A percentile compares a stretch with the other conserved stretches of the same genome.
These are phyloP conservation scores for Cercospora sojina DNA, from an alignment of 2,329 filamentous ascomycete genomes.

Conservation along the genomic window DNA sequence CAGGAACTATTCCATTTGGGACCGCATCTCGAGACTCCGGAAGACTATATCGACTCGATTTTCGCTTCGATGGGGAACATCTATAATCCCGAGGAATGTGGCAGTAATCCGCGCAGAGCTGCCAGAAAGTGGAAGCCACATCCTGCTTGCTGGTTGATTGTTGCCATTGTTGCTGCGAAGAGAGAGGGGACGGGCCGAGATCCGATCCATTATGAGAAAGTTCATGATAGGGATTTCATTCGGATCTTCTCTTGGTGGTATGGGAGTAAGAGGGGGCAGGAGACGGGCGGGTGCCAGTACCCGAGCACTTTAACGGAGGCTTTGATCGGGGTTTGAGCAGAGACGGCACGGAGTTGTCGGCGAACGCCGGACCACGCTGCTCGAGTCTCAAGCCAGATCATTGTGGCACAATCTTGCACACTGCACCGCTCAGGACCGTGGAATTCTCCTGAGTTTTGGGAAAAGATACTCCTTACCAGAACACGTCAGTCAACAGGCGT, in stretches of 20 bases:
- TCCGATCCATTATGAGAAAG: not conserved
- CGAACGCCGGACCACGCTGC: too few species aligned
- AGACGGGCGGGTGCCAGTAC: not conserved
- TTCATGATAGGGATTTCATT: not conserved
- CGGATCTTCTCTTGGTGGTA: not conserved
- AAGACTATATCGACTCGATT: not conserved
- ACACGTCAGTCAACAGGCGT: too few species aligned
- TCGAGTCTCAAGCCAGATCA: not conserved
- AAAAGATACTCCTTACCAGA: too few species aligned
- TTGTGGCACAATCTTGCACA: too few species aligned
- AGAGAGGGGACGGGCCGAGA: not conserved
- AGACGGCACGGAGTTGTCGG: too few species aligned
- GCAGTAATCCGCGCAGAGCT: not conserved
- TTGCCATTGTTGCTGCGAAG: not conserved
- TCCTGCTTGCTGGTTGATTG: not conserved
- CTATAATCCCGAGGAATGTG: not conserved
- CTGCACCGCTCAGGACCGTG: too few species aligned
- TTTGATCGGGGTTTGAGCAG: not conserved
- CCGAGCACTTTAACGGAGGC: not conserved
- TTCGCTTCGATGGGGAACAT: not conserved
- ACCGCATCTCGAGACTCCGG: not conserved
- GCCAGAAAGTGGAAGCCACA: not conserved
- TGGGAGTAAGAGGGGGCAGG: not conserved
- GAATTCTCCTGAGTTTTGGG: too few species aligned
- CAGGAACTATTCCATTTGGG: not conserved